These are phyloP conservation scores for Carex arenaria DNA, from an alignment of 202 grass and related monocot species.

Conservation along the genomic window DNA sequence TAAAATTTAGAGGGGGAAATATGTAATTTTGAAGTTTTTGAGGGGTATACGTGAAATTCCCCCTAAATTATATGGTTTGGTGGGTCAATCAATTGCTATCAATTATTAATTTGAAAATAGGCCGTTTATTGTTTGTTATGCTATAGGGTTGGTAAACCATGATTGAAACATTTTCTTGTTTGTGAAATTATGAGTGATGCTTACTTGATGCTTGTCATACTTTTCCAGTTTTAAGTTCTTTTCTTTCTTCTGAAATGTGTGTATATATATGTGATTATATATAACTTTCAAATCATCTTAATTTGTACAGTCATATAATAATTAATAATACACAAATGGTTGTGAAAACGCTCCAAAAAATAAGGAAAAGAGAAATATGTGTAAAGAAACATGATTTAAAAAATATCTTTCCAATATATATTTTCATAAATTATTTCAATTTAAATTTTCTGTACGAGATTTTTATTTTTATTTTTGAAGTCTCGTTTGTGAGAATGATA, in stretches of 20 bases:
- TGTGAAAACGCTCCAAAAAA: background rate
- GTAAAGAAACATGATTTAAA: background rate
- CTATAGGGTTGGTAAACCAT: slow-evolving; percentile 23
- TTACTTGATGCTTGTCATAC: background rate
- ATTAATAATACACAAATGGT: too few species aligned
- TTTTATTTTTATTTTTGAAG: background rate
- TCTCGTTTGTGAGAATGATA: background rate
- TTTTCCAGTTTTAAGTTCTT: background rate
- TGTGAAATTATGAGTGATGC: slow-evolving; percentile 2
- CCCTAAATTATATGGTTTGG: slow-evolving; percentile 14
- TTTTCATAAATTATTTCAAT: background rate
- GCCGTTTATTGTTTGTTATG: slow-evolving; percentile 14
- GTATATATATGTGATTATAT: too few species aligned
- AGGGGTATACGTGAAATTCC: too few species aligned
- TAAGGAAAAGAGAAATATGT: background rate
- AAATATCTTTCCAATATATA: background rate
- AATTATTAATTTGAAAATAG: slow-evolving; percentile 22
- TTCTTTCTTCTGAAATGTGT: background rate
- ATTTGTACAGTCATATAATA: too few species aligned
- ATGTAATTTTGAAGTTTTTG: too few species aligned
- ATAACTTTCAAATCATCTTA: too few species aligned
- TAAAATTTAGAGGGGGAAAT: too few species aligned
- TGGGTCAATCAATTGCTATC: slow-evolving; percentile 12
- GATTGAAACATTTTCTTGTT: slow-evolving; percentile 24
- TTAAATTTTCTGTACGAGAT: background rate